A percentile compares a stretch with the other conserved stretches of the same genome.
Evolutionary conservation across 2,329 filamentous ascomycete genomes (phyloP).

Genomic region (Pyricularia pennisetigena): DNA sequence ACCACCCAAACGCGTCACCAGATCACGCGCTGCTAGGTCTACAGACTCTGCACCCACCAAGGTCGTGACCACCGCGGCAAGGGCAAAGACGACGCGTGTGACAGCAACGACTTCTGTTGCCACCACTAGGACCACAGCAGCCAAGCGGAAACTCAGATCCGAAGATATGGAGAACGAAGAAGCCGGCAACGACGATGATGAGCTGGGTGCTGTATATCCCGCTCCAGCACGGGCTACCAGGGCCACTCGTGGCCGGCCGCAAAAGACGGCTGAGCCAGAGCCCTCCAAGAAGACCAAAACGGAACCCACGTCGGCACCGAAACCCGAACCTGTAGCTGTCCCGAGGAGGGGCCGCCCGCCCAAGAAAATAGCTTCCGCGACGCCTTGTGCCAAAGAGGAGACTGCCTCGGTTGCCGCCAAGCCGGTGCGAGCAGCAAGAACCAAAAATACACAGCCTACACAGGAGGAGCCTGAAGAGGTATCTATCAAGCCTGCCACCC

Average conservation of each 20-base stretch:
- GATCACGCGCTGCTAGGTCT: conserved; percentile 31
- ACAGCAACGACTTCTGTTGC: conserved; percentile 20
- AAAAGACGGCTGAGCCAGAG: conserved; percentile 25
- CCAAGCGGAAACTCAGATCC: conserved; percentile 44
- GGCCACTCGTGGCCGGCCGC: conserved; percentile 15
- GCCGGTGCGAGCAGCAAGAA: conserved; percentile 20
- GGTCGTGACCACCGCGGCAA: conserved; percentile 32
- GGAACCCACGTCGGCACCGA: conserved; percentile 5
- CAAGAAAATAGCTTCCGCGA: conserved; percentile 18
- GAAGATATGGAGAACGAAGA: conserved; percentile 44
- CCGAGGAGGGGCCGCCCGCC: conserved; percentile 17
- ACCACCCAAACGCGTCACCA: conserved; percentile 17
- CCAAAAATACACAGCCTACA: conserved; percentile 7
- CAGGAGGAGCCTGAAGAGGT: conserved; percentile 2
- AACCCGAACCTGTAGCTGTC: conserved; percentile 5
- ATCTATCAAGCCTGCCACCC: conserved; percentile 24
- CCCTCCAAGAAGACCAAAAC: conserved; percentile 15
- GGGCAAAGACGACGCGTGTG: conserved; percentile 33
- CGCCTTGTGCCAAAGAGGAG: conserved; percentile 14
- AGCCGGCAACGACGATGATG: conserved; percentile 25
- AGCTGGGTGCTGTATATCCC: conserved; percentile 15
- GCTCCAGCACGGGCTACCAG: conserved; percentile 33
- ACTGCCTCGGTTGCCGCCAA: not conserved
- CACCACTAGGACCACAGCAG: conserved; percentile 16
- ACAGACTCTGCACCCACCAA: conserved; percentile 24